Base-by-base conservation (phyloP, 768 basidiomycete species). In the Agrocybe praecox region DNA sequence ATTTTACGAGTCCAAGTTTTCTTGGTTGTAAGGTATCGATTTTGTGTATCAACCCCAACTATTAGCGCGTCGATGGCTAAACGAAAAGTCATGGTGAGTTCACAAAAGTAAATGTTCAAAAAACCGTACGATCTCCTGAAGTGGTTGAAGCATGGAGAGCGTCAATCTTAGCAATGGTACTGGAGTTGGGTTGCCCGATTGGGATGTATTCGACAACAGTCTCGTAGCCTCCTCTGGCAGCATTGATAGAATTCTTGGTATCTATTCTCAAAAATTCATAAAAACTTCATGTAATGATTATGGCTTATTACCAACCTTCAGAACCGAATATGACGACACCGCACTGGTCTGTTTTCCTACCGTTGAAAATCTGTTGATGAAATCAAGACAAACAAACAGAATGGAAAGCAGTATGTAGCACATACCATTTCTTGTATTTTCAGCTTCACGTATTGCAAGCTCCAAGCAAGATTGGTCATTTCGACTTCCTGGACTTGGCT, bases 261-360 rank as follows among this genome's bases (percentile, higher is more conserved):
- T 81, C 89, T 90, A 52, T 49, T 11, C 10, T 18, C 4, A 43
- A 6, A 4, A 19, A 29, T 45, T 62, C 19, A 63, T 55, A 36
- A 24, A 26, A 46, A 24, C n/a, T 34, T n/a, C 12, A 23, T 46
- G 15, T 18, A 11, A 49, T 21, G 9, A 45, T 21, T 19, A 14
- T 23, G 44, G 32, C 15, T 29, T n/a, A 8, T 12, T n/a, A 55
- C 45, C 61, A n/a, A 79, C 94, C 84, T 70, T 92, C 86, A 2
- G 89, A 85, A n/a, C 93, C 96, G 65, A 94, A 94, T 2, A 88
- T 72, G 46, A 97, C 81, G 24, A 98, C 84, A n/a, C 94, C 92
- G 67, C 94, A 93, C 67, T 93, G 87, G 67, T 96, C 96, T 10
- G 96, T 98, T 76, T 96, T 97, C 42, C 96, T 81, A 14, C 89